Base-by-base conservation (phyloP, 257 asterid genomes). In the Nicotiana otophora region DNA sequence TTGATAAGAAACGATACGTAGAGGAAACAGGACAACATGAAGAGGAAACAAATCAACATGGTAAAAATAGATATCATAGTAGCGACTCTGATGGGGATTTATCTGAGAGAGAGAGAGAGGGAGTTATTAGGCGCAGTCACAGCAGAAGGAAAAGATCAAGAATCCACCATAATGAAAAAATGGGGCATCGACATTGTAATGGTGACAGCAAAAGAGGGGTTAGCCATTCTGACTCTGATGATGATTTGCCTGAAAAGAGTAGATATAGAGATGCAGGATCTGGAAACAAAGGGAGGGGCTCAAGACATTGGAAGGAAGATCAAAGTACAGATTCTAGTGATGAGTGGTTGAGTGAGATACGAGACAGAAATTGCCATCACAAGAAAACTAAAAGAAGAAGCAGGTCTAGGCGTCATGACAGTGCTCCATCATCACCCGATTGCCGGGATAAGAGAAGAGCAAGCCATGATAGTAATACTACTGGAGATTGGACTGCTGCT, bases 21-120 rank as follows among this genome's bases (percentile, higher is more conserved):
- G 88, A 84, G 57, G 80, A 64, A 65, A 75, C 85, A 77, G 66
- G 86, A 78, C 60, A 67, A 53, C 39, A 26, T 14, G 88, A 84
- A 78, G 87, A 83, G 64, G 78, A 74, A 83, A 78, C 86, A 78
- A 48, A 33, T 54, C 81, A 85, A 36, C 85, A 64, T 54, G 57
- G 81, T 34, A 86, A 86, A 84, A 77, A 46, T 82, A 86, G 84
- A 57, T 67, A 84, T 36, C 64, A 81, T 30, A 87, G 85, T 76
- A 81, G 82, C 34, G 92, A 86, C 74, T 86, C 92, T 82, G 91
- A 88, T 63, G 61, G 57, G 75, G 81, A 84, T 82, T 81, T 84
- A 83, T 76, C 75, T 9, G 87, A 82, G 82, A 58, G 86, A 82
- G 84, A 84, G 20, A 55, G 66, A 23, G 84, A 78, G 85, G 82